Percentiles rank a stretch among this genome's conserved stretches.
phyloP scores from a whole-genome alignment of 202 grass and related monocot species.

The Dendrocalamus latiflorus region DNA sequence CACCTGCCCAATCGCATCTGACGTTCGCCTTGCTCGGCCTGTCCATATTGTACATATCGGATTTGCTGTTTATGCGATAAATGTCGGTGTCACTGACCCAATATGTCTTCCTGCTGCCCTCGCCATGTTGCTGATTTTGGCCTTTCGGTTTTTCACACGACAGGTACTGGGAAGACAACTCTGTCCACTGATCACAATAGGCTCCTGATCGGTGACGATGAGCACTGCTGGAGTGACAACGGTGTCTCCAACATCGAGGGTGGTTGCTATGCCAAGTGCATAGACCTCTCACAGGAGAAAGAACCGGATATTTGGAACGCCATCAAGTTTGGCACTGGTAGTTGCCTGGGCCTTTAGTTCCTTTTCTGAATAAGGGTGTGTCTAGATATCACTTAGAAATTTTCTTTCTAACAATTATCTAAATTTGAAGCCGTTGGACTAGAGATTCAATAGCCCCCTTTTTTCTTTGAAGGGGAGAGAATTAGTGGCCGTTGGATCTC shows the following conservation, averaged over 20 bases:
- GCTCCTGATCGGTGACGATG: slow-evolving; percentile 85
- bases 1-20: slow-evolving; percentile 64
- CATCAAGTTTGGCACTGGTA: slow-evolving; percentile 98
- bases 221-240: slow-evolving; percentile 93
- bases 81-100: slow-evolving; percentile 5
- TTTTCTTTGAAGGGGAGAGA: too few relatives aligned
- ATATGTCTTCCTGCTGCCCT: background rate
- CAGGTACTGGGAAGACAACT: slow-evolving; percentile 97
- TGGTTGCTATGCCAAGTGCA: slow-evolving; percentile 96
- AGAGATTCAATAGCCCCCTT: too few relatives aligned
- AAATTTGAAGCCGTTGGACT: too few relatives aligned
- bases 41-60: background rate
- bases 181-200: slow-evolving; percentile 92
- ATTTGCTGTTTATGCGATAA: background rate
- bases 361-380: background rate
- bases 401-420: too few relatives aligned
- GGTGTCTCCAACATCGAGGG: slow-evolving; percentile 99
- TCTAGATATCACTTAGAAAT: too few relatives aligned
- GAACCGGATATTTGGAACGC: slow-evolving; percentile 99
- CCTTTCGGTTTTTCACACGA: background rate
- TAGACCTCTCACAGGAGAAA: slow-evolving; percentile 79
- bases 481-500: too few relatives aligned
- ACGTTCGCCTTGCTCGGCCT: slow-evolving; percentile 17
- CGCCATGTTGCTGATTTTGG: background rate
- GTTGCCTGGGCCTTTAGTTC: background rate